These are phyloP conservation scores for Skeletonema potamos DNA, from an alignment of 108 stramenopile species.

Conservation along the genomic window DNA sequence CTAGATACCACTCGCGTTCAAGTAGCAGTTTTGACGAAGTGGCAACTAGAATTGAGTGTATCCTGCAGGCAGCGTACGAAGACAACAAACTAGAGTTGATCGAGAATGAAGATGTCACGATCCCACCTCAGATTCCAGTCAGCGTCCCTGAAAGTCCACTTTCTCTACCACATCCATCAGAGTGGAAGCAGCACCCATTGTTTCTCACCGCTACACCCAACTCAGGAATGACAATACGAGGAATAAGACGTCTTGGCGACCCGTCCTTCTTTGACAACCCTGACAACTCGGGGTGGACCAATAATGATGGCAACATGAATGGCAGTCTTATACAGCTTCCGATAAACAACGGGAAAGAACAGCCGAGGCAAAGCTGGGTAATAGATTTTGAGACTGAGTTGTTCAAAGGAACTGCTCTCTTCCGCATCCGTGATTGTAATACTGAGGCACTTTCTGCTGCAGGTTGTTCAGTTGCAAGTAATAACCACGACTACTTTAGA, in stretches of 20 bases:
- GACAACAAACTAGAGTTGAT: not conserved
- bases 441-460: not conserved
- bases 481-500: constrained; percentile 29
- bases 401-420: constrained; percentile 33
- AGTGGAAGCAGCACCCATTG: constrained; percentile 36
- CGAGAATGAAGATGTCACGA: not conserved
- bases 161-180: not conserved
- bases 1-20: not conserved
- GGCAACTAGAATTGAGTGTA: constrained; percentile 10
- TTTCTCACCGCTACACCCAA: constrained; percentile 34
- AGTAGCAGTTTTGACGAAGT: not conserved
- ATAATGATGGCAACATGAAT: too few species aligned
- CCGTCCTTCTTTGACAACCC: constrained; percentile 12
- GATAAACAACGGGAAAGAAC: constrained; percentile 38
- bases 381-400: constrained; percentile 40
- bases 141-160: not conserved
- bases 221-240: constrained; percentile 24
- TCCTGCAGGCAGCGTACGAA: not conserved
- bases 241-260: constrained; percentile 24
- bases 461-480: not conserved
- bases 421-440: constrained; percentile 34
- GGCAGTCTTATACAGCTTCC: constrained; percentile 19
- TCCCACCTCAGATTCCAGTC: not conserved
- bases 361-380: constrained; percentile 12
- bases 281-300: not conserved